Base-by-base conservation (phyloP, 768 basidiomycete genomes). In the Fomitopsis serialis region DNA sequence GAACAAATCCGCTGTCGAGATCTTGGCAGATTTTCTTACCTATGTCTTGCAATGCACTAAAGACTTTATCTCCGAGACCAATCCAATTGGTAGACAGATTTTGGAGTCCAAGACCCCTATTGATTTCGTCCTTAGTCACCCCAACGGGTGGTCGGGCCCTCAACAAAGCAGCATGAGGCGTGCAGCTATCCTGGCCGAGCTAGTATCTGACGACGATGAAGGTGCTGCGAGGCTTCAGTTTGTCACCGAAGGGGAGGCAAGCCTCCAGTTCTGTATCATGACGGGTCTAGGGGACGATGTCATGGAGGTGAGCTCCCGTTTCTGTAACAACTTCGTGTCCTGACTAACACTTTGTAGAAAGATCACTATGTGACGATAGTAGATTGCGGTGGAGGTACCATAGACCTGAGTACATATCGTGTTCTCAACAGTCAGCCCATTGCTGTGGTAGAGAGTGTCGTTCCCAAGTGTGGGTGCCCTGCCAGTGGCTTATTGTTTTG, bases 321-420 rank as follows among this genome's bases (percentile, higher is more conserved):
- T 11, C 29, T 32, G 11, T 11, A 32, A 5, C 29, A 11, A 32
- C 29, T 11, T 32, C 29, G 29, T n/a, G n/a, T n/a, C n/a, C n/a
- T n/a, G n/a, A n/a, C n/a, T n/a, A n/a, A n/a, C n/a, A n/a, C n/a
- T n/a, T 22, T 64, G 2, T 12, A 80, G 78, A 67, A 63, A 74
- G 12, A 63, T 77, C 45, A 78, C 78, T 1, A 67, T 22, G 40
- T 82, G 2, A 66, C 79, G 52, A 69, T 84, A 29, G 75, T 83
- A n/a, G 81, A 85, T 54, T 79, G 81, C 3, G 82, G 83, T 10
- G 81, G 81, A 44, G 83, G 81, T 19, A 85, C 81, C 0, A 69
- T 84, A 27, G 82, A 85, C 54, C 68, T 84, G 36, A 82, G 78
- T 54, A 70, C 77, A 15, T 84, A 84, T 52, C 70, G 70, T 27